Conservation (phyloP, 805 yeast genomes). For the Candida michaelii region DNA sequence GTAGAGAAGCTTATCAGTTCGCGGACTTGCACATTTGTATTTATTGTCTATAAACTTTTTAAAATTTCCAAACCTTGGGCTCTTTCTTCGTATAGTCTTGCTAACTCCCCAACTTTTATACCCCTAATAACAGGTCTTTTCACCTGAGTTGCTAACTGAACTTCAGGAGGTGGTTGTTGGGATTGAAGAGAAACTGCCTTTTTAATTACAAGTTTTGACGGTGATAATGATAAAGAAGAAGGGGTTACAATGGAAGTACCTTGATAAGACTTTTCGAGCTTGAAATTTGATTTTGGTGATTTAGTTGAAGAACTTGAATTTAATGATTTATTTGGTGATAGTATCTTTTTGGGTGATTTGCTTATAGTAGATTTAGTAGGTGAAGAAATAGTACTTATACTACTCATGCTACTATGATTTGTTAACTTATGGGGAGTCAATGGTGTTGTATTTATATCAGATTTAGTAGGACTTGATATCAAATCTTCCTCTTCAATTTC, state of each 20-base stretch:
- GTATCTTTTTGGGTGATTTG: not conserved
- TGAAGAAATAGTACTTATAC: not conserved
- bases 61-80: constrained; percentile 39
- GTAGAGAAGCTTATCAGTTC: not conserved
- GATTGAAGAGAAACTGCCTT: constrained; percentile 28
- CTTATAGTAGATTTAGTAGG: not conserved
- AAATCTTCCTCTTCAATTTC: not conserved
- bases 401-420: not conserved
- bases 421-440: not conserved
- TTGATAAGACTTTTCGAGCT: not conserved
- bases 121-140: constrained; percentile 50
- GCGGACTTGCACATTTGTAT: not conserved
- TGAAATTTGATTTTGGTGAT: constrained; percentile 1
- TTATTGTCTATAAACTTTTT: constrained; percentile 21
- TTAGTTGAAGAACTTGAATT: not conserved
- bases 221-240: constrained; percentile 3
- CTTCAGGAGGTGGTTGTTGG: constrained; percentile 21
- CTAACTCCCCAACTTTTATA: constrained; percentile 60
- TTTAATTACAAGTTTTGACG: not conserved
- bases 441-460: constrained; percentile 3
- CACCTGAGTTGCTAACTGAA: constrained; percentile 7
- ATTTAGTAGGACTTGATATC: constrained; percentile 8
- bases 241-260: constrained; percentile 5
- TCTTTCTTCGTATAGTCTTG: constrained; percentile 64
- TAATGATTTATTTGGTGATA: not conserved